Conservation (phyloP, 768 basidiomycete species). For the Suillus occidentalis region DNA sequence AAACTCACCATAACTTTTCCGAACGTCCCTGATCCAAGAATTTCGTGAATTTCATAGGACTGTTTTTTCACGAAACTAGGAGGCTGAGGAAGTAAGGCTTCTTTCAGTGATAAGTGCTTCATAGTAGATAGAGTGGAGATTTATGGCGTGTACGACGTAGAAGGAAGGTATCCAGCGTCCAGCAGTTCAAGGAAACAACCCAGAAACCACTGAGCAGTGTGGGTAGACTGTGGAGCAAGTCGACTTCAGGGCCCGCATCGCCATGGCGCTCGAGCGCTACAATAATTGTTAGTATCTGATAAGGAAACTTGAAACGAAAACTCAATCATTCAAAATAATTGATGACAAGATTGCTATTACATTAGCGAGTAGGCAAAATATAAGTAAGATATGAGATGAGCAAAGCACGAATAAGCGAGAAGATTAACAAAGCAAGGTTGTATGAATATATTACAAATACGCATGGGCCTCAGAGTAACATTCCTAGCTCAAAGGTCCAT, state of each 20-base stretch:
- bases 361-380: not conserved
- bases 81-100: slow-evolving; percentile 77
- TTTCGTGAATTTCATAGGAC: slow-evolving; percentile 67
- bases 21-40: slow-evolving; percentile 83
- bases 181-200: not conserved
- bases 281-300: not conserved
- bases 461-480: not conserved
- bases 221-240: not conserved
- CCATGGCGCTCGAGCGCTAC: not conserved
- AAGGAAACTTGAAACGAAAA: not conserved
- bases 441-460: not conserved
- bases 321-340: not conserved
- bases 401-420: not conserved
- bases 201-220: not conserved
- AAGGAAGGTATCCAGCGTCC: not conserved
- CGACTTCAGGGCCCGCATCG: not conserved
- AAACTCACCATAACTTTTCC: slow-evolving; percentile 80
- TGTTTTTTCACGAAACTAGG: slow-evolving; percentile 88
- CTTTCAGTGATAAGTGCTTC: slow-evolving; percentile 44
- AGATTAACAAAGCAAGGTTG: not conserved
- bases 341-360: not conserved
- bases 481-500: not conserved
- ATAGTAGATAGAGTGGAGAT: slow-evolving; percentile 12
- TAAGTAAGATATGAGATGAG: not conserved
- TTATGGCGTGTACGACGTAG: not conserved